Evolutionary conservation across 805 yeast genomes (phyloP).

Genomic region (Scheffersomyces coipomensis): DNA sequence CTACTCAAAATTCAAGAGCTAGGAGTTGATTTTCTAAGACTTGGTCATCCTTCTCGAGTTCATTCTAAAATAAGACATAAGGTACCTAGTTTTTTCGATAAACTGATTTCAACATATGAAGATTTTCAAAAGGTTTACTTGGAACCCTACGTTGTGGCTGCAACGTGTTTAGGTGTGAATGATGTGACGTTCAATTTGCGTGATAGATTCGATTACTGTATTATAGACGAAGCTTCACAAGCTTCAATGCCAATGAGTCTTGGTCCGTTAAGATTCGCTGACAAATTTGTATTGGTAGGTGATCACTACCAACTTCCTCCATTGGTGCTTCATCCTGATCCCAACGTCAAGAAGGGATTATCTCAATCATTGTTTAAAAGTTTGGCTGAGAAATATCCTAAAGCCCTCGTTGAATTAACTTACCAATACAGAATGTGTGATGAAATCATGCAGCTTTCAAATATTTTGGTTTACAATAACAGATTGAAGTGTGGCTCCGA

Average conservation of each 20-base stretch:
- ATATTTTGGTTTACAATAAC: constrained; percentile 74
- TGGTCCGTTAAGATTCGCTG: constrained; percentile 80
- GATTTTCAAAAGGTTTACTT: constrained; percentile 49
- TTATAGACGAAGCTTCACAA: constrained; percentile 96
- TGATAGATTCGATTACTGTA: constrained; percentile 81
- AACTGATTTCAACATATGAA: constrained; percentile 34
- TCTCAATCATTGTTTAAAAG: constrained; percentile 74
- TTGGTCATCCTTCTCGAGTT: constrained; percentile 60
- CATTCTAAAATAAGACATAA: constrained; percentile 61
- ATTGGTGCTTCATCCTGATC: constrained; percentile 57
- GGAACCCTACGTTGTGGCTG: constrained; percentile 74
- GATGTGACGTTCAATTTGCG: constrained; percentile 57
- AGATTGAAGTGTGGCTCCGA: constrained; percentile 72
- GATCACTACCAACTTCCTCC: constrained; percentile 96
- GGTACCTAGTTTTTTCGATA: constrained; percentile 40
- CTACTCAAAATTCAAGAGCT: constrained; percentile 59
- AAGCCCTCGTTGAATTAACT: constrained; percentile 70
- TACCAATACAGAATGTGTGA: constrained; percentile 91
- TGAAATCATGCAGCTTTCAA: constrained; percentile 83
- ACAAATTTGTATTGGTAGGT: constrained; percentile 88
- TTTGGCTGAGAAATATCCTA: constrained; percentile 71
- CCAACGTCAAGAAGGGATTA: constrained; percentile 64
- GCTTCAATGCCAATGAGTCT: constrained; percentile 86
- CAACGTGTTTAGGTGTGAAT: constrained; percentile 78
- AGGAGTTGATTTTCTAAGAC: constrained; percentile 51